phyloP scores from a whole-genome alignment of 2,329 filamentous ascomycete species.

The Exophiala sp. region DNA sequence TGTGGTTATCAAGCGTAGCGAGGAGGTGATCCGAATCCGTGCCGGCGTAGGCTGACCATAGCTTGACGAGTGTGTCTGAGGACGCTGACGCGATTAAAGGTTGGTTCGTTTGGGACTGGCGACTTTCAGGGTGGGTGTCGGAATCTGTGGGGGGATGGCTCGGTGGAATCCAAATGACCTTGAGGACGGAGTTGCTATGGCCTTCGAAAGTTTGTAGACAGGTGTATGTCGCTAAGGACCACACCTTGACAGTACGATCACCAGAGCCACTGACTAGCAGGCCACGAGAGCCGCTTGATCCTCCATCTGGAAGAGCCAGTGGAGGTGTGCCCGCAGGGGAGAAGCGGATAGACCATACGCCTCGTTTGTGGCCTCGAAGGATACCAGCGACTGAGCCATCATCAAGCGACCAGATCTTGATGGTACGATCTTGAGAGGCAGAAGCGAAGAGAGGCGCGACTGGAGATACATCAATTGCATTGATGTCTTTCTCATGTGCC shows the following conservation, averaged over 20 bases:
- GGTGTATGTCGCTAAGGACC: slow-evolving; percentile 87
- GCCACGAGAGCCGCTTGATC: slow-evolving; percentile 69
- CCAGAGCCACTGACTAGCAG: slow-evolving; percentile 86
- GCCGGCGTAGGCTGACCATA: slow-evolving; percentile 74
- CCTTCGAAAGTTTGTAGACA: slow-evolving; percentile 94
- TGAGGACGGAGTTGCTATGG: slow-evolving; percentile 91
- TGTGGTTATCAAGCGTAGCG: slow-evolving; percentile 92
- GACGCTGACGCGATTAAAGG: slow-evolving; percentile 72
- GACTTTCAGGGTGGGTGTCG: slow-evolving; percentile 32
- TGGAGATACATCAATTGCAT: slow-evolving; percentile 79
- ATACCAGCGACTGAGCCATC: slow-evolving; percentile 90
- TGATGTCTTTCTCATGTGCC: slow-evolving; percentile 98
- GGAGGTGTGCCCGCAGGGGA: slow-evolving; percentile 73
- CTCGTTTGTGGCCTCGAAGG: slow-evolving; percentile 84
- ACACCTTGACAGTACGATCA: slow-evolving; percentile 93
- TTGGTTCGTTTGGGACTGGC: slow-evolving; percentile 15
- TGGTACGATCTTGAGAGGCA: slow-evolving; percentile 91
- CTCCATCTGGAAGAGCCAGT: slow-evolving; percentile 67
- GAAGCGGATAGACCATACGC: slow-evolving; percentile 94
- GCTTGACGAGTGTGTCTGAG: slow-evolving; percentile 90
- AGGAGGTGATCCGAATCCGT: slow-evolving; percentile 66
- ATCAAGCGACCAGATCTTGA: slow-evolving; percentile 92
- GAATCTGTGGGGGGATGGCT: slow-evolving; percentile 36
- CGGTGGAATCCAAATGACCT: slow-evolving; percentile 78
- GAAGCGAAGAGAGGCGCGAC: slow-evolving; percentile 82